Evolutionary conservation across 805 yeast genomes (phyloP).

Genomic region (Spathaspora girioi): DNA sequence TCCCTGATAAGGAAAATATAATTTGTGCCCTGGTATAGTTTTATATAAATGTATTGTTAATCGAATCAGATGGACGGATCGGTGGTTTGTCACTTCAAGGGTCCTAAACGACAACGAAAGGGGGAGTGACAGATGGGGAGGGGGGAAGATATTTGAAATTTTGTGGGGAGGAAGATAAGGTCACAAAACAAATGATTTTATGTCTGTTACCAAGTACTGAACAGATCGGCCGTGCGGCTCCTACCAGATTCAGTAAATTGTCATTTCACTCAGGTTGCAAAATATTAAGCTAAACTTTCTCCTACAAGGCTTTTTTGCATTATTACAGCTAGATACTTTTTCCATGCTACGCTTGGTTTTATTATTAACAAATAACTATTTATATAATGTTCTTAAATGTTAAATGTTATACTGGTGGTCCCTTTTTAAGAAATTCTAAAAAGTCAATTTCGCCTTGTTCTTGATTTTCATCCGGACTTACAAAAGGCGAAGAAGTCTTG

Average conservation of each 20-base stretch:
- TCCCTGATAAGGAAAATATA: no score
- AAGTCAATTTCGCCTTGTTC: slow-evolving; percentile 41
- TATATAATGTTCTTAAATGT: background rate
- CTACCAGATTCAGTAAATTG: background rate
- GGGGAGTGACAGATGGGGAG: background rate
- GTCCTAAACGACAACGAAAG: background rate
- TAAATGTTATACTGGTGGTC: slow-evolving; percentile 13
- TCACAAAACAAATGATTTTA: background rate
- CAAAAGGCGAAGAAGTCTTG: background rate
- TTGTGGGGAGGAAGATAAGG: background rate
- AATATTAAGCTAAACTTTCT: no score
- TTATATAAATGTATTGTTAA: no score
- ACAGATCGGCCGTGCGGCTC: background rate
- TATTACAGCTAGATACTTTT: no score
- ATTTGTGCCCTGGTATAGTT: no score
- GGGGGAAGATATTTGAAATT: background rate
- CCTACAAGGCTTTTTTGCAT: no score
- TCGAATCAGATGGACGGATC: background rate
- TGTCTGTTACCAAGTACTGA: background rate
- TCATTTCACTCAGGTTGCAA: no score
- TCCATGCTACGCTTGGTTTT: no score
- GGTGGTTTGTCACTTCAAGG: no score
- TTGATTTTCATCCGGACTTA: slow-evolving; percentile 10
- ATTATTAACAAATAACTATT: background rate
- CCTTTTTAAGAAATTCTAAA: slow-evolving; percentile 43